Base-by-base conservation (phyloP, 2,329 filamentous ascomycete species). In the Phyllosticta capitalensis region DNA sequence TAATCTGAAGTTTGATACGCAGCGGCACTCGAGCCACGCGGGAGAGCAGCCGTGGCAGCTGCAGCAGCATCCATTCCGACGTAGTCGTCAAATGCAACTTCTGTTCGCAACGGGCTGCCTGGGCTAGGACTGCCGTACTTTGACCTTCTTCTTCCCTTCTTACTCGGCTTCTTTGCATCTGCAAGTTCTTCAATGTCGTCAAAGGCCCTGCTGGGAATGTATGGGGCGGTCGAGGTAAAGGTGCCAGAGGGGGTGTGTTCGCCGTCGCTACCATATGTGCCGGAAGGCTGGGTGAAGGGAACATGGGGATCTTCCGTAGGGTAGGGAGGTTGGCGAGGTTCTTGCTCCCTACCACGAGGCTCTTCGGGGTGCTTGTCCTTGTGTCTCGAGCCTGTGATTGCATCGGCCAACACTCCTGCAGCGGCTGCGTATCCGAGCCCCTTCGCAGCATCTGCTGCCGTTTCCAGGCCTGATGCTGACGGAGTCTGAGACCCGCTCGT, bases 31-130 rank as follows among this genome's bases (percentile, higher is more conserved):
- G 38, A 45, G 38, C 17, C 38, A 45, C n/a, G 17, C 38, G 38
- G 14, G 38, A 45, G 38, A 17, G 50, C 50, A 9, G 50, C 52
- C 0, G 57, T 49, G 1, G 58, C 24, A 1, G 26, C 45, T 10
- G 59, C 54, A 1, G 55, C 56, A 6, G 28, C 48, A 2, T 59
- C 50, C 28, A 52, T 57, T 19, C 71, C 69, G 20, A 76, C 67
- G 56, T 78, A 76, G 60, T 78, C 76, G 19, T 77, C 69, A 57
- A 73, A 72, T 24, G 73, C 71, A 56, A 76, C 68, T 61, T 78
- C 76, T 10, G 26, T 33, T 9, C 55, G 50, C 6, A 60, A 38
- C 7, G 58, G 58, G 20, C 58, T 60, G 20, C 57, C 57, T 9
- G 52, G 45, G 17, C 57, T 28, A 20, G 45, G 30, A 22, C 74